phyloP scores from a whole-genome alignment of 192 early-diverging fungal genomes.

The Pilobolus umbonatus region DNA sequence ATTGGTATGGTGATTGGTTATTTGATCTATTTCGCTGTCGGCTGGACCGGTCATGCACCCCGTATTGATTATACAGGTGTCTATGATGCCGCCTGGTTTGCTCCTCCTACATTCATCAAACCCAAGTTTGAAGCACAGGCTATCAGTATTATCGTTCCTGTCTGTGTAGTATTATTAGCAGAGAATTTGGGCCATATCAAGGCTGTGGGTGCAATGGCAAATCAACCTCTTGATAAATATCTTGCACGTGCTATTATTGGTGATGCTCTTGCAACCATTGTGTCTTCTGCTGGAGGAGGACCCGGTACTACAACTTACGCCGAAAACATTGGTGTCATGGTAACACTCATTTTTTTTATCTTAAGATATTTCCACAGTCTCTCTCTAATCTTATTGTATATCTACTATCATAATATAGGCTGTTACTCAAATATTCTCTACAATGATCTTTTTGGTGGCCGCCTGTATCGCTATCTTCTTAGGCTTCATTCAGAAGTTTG shows the following conservation, averaged over 20 bases:
- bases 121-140: slow-evolving; percentile 45
- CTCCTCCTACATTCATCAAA: slow-evolving; percentile 36
- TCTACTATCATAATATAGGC: slow-evolving; percentile 15
- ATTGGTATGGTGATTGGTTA: slow-evolving; percentile 41
- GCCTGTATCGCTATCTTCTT: slow-evolving; percentile 50
- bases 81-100: slow-evolving; percentile 42
- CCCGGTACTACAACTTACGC: slow-evolving; percentile 53
- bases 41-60: slow-evolving; percentile 28
- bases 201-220: slow-evolving; percentile 47
- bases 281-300: slow-evolving; percentile 41
- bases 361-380: neutral
- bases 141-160: slow-evolving; percentile 50
- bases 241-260: slow-evolving; percentile 51
- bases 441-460: slow-evolving; percentile 49
- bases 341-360: slow-evolving; percentile 4
- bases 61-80: slow-evolving; percentile 36
- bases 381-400: neutral
- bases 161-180: slow-evolving; percentile 46
- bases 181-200: slow-evolving; percentile 59
- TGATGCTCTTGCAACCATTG: slow-evolving; percentile 54
- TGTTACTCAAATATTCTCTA: slow-evolving; percentile 51
- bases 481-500: slow-evolving; percentile 55
- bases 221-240: slow-evolving; percentile 41
- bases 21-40: slow-evolving; percentile 36
- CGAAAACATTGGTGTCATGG: slow-evolving; percentile 57